These are phyloP conservation scores for Trifolium fragiferum DNA, from an alignment of 306 rosid genomes.

Conservation along the genomic window DNA sequence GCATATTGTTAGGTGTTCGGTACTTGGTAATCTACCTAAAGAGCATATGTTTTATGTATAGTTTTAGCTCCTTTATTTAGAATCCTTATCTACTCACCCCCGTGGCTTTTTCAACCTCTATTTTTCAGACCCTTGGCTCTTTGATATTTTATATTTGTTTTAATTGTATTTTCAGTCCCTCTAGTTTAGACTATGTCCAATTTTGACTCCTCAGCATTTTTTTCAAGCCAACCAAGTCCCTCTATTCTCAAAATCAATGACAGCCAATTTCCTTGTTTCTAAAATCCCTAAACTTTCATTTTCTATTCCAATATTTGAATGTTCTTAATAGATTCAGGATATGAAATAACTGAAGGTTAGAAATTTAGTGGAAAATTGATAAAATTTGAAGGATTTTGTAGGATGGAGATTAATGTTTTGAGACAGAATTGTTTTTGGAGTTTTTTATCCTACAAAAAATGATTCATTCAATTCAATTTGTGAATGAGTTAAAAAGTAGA, in stretches of 20 bases:
- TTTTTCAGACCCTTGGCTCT: not conserved
- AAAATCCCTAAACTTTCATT: not conserved
- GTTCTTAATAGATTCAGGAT: not conserved
- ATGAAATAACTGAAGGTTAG: not conserved
- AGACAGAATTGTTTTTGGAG: no score
- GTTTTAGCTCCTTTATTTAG: not conserved
- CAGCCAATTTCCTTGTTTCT: not conserved
- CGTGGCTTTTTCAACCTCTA: not conserved
- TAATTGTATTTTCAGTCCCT: not conserved
- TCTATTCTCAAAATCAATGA: not conserved
- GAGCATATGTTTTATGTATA: conserved; percentile 4
- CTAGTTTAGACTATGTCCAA: not conserved
- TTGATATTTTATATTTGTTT: conserved; percentile 16
- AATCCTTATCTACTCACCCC: conserved; percentile 1
- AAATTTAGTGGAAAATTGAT: not conserved
- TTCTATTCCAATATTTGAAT: not conserved
- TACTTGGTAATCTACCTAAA: not conserved
- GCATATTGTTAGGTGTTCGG: not conserved
- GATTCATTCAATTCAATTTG: not conserved
- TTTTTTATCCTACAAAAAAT: not conserved
- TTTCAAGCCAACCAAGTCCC: no score
- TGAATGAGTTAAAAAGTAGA: not conserved
- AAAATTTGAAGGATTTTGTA: not conserved
- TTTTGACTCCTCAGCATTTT: no score
- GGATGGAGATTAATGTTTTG: not conserved